Base-by-base conservation (phyloP, 2,329 filamentous ascomycete genomes). In the Rhynchosporium secalis region DNA sequence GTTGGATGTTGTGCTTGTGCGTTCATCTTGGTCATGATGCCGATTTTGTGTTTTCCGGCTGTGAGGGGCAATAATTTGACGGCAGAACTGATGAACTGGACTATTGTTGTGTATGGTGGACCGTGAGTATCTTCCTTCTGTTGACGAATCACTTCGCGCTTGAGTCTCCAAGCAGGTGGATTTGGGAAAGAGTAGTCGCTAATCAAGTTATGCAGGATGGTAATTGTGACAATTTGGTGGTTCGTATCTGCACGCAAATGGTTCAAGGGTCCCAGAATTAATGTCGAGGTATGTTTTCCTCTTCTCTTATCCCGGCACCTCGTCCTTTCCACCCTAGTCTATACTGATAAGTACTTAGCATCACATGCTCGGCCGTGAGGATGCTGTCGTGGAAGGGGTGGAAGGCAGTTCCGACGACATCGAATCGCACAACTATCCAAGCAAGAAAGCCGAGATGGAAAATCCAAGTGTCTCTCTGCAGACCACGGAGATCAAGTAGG, bases 231-330 rank as follows among this genome's bases (percentile, higher is more conserved):
- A 4, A 75, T 85, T 36, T 88, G 85, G 84, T 88, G 85, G 81
- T 74, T 83, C 55, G 73, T 87, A 1, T 80, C 79, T 62, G 86
- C 86, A n/a, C 78, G 75, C 41, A 85, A 82, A 66, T 88, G 86
- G 86, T 88, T 88, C 75, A 85, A 82, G 68, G 86, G 86, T 0
- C 86, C 86, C 0, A 84, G 84, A 73, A 81, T 88, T 62, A 88
- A 88, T 69, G 75, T 88, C 43, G 82, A 85, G 67, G 68, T 70
- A 67, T 20, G 48, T 52, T 26, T 9, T 43, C 6, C 6, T 6
- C 8, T 7, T 28, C 12, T n/a, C 5, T 43, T 28, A 2, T 49
- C 4, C 33, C 26, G 5, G 38, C 4, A n/a, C 31, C n/a, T 8
- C 29, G 47, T 45, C 47, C 51, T n/a, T 12, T n/a, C 28, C 56